phyloP scores from a whole-genome alignment of 352 stramenopile genomes.

The Globisporangium cylindrosporum region DNA sequence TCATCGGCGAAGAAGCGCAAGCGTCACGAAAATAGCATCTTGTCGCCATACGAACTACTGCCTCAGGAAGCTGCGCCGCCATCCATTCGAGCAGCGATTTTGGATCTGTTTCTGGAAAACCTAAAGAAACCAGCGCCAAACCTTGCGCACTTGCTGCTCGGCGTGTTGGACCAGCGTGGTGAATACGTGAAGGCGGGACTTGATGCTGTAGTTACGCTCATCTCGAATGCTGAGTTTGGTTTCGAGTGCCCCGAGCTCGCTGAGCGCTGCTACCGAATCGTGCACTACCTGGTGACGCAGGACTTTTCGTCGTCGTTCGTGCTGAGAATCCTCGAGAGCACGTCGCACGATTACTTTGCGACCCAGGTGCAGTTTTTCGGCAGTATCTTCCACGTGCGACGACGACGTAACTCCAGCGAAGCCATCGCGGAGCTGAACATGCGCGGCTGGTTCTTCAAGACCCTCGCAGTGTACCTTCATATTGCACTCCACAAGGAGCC shows the following conservation, averaged over 20 bases:
- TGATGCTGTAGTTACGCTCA: slow-evolving; percentile 67
- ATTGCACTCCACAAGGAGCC: slow-evolving; percentile 63
- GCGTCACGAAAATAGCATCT: slow-evolving; percentile 39
- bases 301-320: slow-evolving; percentile 61
- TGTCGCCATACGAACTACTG: slow-evolving; percentile 47
- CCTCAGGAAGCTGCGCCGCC: slow-evolving; percentile 32
- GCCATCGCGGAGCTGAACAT: slow-evolving; percentile 66
- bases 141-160: slow-evolving; percentile 67
- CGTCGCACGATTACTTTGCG: slow-evolving; percentile 62
- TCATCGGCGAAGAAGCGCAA: slow-evolving; percentile 42
- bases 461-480: slow-evolving; percentile 76
- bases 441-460: slow-evolving; percentile 84
- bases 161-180: slow-evolving; percentile 40
- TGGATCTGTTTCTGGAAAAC: slow-evolving; percentile 81
- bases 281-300: slow-evolving; percentile 62
- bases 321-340: slow-evolving; percentile 54
- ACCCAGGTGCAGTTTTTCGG: slow-evolving; percentile 66
- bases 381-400: slow-evolving; percentile 39
- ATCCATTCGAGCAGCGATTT: slow-evolving; percentile 62
- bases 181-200: slow-evolving; percentile 55
- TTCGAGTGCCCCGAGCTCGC: slow-evolving; percentile 61
- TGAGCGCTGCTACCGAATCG: slow-evolving; percentile 61
- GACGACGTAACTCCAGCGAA: slow-evolving; percentile 32
- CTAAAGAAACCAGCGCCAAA: slow-evolving; percentile 74
- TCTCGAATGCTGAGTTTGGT: slow-evolving; percentile 69